A percentile compares a stretch with the other conserved stretches of the same genome.
phyloP scores from a whole-genome alignment of 306 rosid genomes.

The Gastrolobium bilobum region DNA sequence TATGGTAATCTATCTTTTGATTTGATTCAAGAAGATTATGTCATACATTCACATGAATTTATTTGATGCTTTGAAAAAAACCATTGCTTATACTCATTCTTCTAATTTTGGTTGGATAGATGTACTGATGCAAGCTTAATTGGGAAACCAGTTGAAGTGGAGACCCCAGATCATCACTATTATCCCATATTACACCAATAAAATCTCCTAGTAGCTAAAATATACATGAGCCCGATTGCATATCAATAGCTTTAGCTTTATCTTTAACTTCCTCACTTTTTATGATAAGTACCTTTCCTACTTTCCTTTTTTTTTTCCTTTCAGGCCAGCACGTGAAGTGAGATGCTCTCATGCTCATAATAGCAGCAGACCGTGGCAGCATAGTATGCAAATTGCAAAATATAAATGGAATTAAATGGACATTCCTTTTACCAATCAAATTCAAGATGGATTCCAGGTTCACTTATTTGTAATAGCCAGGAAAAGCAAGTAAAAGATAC shows the following conservation, averaged over 20 bases:
- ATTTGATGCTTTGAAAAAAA: neutral
- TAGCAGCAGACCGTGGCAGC: neutral
- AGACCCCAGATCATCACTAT: constrained; percentile 50
- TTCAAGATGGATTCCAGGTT: constrained; percentile 20
- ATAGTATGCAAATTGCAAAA: neutral
- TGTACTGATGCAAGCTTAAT: constrained; percentile 50
- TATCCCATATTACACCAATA: too few species aligned
- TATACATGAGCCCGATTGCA: too few species aligned
- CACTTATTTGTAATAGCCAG: constrained; percentile 9
- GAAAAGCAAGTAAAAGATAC: constrained; percentile 21
- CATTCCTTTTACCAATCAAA: neutral
- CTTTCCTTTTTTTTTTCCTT: neutral
- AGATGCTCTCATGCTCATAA: constrained; percentile 3
- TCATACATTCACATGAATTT: too few species aligned
- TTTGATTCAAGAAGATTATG: too few species aligned
- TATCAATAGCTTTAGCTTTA: constrained; percentile 21
- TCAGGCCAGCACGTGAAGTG: constrained; percentile 14
- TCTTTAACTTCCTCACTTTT: neutral
- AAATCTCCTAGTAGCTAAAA: too few species aligned
- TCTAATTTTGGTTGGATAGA: constrained; percentile 15
- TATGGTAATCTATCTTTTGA: too few species aligned
- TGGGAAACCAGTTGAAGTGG: constrained; percentile 51
- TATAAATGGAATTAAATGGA: neutral
- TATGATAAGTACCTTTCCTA: constrained; percentile 11
- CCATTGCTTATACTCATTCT: neutral